Evolutionary conservation across 805 yeast genomes (phyloP), one percentile per base, ranked within the genome.

Genomic region (Candida lessepsii): DNA sequence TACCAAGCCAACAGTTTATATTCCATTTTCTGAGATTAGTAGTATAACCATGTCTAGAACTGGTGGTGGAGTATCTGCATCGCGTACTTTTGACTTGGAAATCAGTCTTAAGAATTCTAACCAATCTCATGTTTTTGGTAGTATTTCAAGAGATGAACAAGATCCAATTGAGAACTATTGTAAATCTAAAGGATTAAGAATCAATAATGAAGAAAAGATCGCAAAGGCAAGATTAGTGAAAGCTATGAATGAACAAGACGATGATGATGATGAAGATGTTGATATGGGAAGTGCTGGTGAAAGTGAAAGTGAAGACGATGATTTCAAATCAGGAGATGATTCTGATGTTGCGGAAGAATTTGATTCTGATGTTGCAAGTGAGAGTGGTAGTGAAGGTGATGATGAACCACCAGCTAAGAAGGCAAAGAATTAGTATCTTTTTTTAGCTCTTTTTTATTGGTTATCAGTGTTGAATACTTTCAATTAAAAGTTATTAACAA

Each of bases 1-100:
- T 35, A 89, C 96, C 17, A 93, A 93, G 60, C 96, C 99, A 32
- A 89, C 97, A 0, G 79, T 93, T 29, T 86, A 86, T 60, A 86
- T 93, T 48, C 96, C 97, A 41, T 85, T 79, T 60, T 70, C 85
- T 0, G 98, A 93, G 52, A 78, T 93, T 28, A 70, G 81, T 38
- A 75, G 73, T 29, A 80, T 93, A 23, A 80, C 85, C 26, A 83
- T 93, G 67, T 85, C 96, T 3, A 82, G 99, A 63, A 86, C 93
- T 8, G 96, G 96, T 8, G 65, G 70, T 2, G 81, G 89, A 1
- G 76, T 80, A 1, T 73, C 87, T 1, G 76, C 86, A 2, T 83
- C 95, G 21, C 80, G 96, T 57, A 93, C 98, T 0, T 93, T 93
- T 63, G 99, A 93, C 63, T 68, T 93, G 67, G 93, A 91, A 50